Base-by-base conservation (phyloP, 2,329 filamentous ascomycete species). In the Claviceps purpurea region DNA sequence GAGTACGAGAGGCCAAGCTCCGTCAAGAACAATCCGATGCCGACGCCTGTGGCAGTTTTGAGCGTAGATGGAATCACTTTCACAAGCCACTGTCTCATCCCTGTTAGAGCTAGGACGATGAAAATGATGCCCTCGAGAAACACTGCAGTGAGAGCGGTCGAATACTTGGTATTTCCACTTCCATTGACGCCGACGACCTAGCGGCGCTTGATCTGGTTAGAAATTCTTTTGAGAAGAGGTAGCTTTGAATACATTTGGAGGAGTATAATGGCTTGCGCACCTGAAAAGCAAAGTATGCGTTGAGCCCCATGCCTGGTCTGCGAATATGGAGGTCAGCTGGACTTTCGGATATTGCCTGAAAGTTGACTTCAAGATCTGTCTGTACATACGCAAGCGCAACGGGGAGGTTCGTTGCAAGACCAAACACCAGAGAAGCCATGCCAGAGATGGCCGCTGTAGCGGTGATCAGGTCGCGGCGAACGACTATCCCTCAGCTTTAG, bases 401-500 rank as follows among this genome's bases (percentile, higher is more conserved):
- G 0, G 88, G 87, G 50, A 93, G 76, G 59, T 94, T 94, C 30
- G 88, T 89, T 50, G 90, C 74, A 20, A 91, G 75, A 3, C 89
- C 88, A 70, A 94, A 91, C 54, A 77, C 73, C 59, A 94, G 82
- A 24, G 83, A 85, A 1, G 85, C 78, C 54, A 93, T 72, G 6
- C 87, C 87, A 5, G 86, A 74, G 50, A 93, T 79, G 10, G 86
- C 86, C n/a, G 87, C 85, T 0, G 89, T 94, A 3, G 86, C 85
- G 1, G 88, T 94, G 53, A 93, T 82, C 18, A 93, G 71, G 64
- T 94, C 88, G 37, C 84, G 79, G 57, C 87, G 84, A 56, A 94
- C 67, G 45, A 74, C 81, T 74, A 51, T 24, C 20, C 11, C 14
- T 43, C 18, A 22, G 11, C 22, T 43, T 22, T n/a, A n/a, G 6